Evolutionary conservation across 1,284 basidiomycete species (phyloP).

Genomic region (Ustilago trichophora): DNA sequence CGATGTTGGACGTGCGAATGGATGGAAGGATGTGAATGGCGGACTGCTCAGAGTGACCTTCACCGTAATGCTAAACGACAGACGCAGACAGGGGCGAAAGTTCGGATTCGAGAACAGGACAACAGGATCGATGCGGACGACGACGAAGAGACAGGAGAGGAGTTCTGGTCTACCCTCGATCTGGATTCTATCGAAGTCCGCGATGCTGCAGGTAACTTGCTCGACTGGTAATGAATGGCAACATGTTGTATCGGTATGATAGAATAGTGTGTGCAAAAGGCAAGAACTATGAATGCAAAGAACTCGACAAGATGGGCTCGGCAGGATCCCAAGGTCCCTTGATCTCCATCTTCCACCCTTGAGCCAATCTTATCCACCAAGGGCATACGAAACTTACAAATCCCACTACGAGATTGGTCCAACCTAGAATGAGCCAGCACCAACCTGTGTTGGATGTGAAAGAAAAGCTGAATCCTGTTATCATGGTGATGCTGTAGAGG

Average conservation of each 20-base stretch:
- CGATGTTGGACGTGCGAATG: constrained; percentile 59
- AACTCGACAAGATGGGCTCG: constrained; percentile 15
- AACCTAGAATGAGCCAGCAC: not conserved
- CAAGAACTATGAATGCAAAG: not conserved
- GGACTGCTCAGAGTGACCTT: constrained; percentile 9
- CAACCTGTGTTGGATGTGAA: constrained; percentile 38
- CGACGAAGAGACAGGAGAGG: constrained; percentile 10
- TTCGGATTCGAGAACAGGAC: not conserved
- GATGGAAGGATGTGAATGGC: constrained; percentile 61
- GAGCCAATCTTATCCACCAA: constrained; percentile 52
- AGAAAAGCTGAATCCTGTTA: not conserved
- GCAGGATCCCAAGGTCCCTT: constrained; percentile 59
- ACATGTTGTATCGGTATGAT: not conserved
- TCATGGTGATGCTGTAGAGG: constrained; percentile 5
- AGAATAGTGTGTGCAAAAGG: constrained; percentile 9
- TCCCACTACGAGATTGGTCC: constrained; percentile 10
- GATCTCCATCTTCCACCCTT: constrained; percentile 54
- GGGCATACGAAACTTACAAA: constrained; percentile 48
- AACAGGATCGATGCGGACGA: not conserved
- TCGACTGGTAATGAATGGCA: constrained; percentile 16
- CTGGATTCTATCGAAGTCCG: constrained; percentile 10
- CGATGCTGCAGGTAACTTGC: constrained; percentile 21
- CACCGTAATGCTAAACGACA: not conserved
- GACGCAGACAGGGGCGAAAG: no score
- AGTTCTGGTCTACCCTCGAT: constrained; percentile 34